phyloP scores from a whole-genome alignment of 257 asterid species.

The Solanum verrucosum region DNA sequence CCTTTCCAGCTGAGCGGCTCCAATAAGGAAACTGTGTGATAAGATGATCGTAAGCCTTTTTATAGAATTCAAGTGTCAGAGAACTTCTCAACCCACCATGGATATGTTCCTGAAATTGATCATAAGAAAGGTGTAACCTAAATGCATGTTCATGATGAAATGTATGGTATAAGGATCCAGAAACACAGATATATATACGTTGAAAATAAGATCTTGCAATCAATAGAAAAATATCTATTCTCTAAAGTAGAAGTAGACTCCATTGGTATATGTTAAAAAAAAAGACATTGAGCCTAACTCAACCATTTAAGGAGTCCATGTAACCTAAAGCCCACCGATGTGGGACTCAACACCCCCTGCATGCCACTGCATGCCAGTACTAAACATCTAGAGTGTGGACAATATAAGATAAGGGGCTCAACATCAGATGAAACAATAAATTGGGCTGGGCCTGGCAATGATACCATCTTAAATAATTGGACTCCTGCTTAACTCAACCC shows the following conservation, averaged over 20 bases:
- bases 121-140: not conserved
- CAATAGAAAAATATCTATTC: not conserved
- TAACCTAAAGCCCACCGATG: not conserved
- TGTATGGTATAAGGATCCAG: not conserved
- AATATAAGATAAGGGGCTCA: not conserved
- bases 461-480: not conserved
- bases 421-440: not conserved
- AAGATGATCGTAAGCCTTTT: slow-evolving; percentile 73
- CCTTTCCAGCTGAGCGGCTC: slow-evolving; percentile 86
- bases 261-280: not conserved
- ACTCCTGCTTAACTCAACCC: not conserved
- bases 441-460: not conserved
- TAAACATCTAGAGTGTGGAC: not conserved
- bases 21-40: slow-evolving; percentile 63
- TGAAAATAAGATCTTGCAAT: not conserved
- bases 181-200: not conserved
- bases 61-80: slow-evolving; percentile 73
- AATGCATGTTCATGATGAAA: not conserved
- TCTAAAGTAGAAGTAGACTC: not conserved
- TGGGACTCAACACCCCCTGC: not conserved
- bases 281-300: not conserved
- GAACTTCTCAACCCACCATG: slow-evolving; percentile 68
- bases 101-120: slow-evolving; percentile 52
- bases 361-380: not conserved
- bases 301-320: not conserved